Conservation (phyloP, 2,329 filamentous ascomycete species). For the Apiospora kogelbergensis region DNA sequence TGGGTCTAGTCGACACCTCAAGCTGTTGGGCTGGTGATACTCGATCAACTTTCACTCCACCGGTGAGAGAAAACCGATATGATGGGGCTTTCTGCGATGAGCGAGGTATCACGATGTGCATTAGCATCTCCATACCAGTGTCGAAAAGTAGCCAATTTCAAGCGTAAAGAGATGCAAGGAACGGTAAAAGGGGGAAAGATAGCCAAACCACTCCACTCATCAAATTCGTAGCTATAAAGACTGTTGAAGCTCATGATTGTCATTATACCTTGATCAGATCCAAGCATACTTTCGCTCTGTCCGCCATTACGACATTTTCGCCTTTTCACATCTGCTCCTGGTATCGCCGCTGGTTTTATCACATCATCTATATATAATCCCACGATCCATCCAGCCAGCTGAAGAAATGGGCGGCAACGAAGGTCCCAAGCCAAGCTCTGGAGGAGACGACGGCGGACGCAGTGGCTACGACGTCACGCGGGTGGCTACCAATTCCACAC, state of each 20-base stretch:
- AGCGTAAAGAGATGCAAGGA: background rate
- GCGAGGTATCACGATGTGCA: background rate
- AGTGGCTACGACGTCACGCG: conserved; percentile 4
- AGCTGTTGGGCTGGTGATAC: background rate
- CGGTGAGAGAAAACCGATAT: background rate
- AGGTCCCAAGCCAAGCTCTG: background rate
- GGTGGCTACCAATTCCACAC: background rate
- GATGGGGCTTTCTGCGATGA: background rate
- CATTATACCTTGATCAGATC: no score
- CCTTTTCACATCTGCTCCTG: no score
- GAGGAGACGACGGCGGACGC: background rate
- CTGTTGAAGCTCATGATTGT: no score
- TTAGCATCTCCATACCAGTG: no score
- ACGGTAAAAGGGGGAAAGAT: background rate
- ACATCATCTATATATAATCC: no score
- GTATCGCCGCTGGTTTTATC: no score
- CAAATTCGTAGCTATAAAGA: background rate
- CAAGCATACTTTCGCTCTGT: no score
- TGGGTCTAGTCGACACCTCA: background rate
- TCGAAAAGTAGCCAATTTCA: background rate
- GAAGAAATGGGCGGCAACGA: background rate
- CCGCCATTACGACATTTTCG: no score
- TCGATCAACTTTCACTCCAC: background rate
- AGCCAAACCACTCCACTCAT: no score
- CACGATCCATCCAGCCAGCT: no score